Percentiles rank a stretch among this genome's conserved stretches.
phyloP scores from a whole-genome alignment of 768 basidiomycete genomes.

The Suillus sp. region DNA sequence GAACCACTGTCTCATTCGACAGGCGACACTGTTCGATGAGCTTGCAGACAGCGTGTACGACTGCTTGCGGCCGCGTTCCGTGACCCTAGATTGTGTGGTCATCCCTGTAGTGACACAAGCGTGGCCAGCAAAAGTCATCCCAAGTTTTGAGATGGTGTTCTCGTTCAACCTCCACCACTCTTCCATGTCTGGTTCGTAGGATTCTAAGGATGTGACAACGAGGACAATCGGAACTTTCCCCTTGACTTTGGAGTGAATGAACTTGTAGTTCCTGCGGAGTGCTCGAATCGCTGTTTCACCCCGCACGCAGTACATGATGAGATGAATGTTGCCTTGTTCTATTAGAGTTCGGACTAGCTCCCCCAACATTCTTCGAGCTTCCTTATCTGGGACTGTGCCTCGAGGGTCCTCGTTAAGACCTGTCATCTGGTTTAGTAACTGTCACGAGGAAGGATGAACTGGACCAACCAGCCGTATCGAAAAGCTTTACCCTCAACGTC shows the following conservation, averaged over 20 bases:
- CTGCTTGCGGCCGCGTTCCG: not conserved
- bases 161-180: conserved; percentile 42
- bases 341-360: conserved; percentile 36
- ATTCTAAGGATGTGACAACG: conserved; percentile 38
- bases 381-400: conserved; percentile 27
- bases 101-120: conserved; percentile 8
- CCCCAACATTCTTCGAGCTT: conserved; percentile 29
- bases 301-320: conserved; percentile 38
- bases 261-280: conserved; percentile 30
- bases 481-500: too few relatives aligned
- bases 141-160: conserved; percentile 29
- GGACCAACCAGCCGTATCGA: too few relatives aligned
- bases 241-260: conserved; percentile 33
- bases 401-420: conserved; percentile 19
- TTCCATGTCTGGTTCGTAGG: conserved; percentile 34
- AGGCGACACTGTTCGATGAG: not conserved
- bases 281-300: conserved; percentile 28
- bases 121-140: conserved; percentile 4
- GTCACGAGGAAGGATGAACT: too few relatives aligned
- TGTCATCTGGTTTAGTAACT: too few relatives aligned
- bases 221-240: conserved; percentile 35
- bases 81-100: not conserved
- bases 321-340: conserved; percentile 26
- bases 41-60: conserved; percentile 26
- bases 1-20: not conserved